Evolutionary conservation across 257 asterid species (phyloP).

Genomic region (Forsythia viridissima): DNA sequence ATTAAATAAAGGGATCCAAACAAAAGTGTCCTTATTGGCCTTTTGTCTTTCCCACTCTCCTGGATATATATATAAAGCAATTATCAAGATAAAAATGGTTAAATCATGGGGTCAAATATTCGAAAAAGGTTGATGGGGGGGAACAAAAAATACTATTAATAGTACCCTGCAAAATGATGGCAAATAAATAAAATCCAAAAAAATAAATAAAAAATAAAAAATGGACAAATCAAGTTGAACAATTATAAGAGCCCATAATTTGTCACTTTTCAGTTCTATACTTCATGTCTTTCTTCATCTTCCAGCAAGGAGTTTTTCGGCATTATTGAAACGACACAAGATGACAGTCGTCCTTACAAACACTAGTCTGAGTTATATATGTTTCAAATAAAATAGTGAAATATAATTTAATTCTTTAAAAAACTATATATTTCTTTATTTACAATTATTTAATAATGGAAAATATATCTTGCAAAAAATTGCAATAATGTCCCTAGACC

Average conservation of each 20-base stretch:
- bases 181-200: slow-evolving; percentile 11
- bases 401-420: not conserved
- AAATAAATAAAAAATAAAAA: not conserved
- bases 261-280: slow-evolving; percentile 16
- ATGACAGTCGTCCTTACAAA: not conserved
- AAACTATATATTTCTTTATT: not conserved
- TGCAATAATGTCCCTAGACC: too few species aligned
- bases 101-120: slow-evolving; percentile 29
- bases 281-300: not conserved
- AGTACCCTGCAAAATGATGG: slow-evolving; percentile 21
- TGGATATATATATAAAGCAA: slow-evolving; percentile 50
- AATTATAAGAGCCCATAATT: slow-evolving; percentile 17
- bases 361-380: not conserved
- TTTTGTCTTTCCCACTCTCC: slow-evolving; percentile 33
- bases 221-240: slow-evolving; percentile 21
- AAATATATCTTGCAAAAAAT: too few species aligned
- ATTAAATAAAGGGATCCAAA: slow-evolving; percentile 22
- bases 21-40: slow-evolving; percentile 14
- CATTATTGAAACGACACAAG: not conserved
- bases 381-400: not conserved
- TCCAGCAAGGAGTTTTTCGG: not conserved
- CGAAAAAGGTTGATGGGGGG: slow-evolving; percentile 18
- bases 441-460: too few species aligned
- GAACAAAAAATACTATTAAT: slow-evolving; percentile 17
- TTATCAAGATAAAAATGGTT: slow-evolving; percentile 38